Evolutionary conservation across 106 monocot genomes (phyloP), one percentile per base, ranked within the genome.

Genomic region (Acorus calamus): DNA sequence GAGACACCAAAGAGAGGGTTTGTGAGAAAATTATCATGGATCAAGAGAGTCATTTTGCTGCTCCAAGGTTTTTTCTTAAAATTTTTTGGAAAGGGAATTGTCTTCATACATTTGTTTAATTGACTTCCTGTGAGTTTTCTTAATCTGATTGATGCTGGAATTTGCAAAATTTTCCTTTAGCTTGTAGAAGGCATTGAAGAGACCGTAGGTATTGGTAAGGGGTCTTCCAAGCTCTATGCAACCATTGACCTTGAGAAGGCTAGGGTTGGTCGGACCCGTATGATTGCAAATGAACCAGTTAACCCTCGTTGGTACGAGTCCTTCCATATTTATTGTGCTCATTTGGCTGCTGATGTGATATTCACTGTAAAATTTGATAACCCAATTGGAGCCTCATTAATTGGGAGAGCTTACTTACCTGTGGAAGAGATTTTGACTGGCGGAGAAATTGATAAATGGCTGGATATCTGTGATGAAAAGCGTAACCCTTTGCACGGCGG

Each of bases 251-350:
- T 89, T 12, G 84, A 81, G 55, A 89, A 89, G 78, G 84, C 88
- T 46, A 69, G 88, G 59, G 81, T 89, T 52, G 88, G 81, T 45
- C 78, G 88, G n/a, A 89, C 88, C n/a, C 68, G 84, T 50, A 59
- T 76, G 59, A 50, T 81, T 44, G 46, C 52, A 4, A 53, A 84
- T 50, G 84, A 89, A 61, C 66, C 81, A 14, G 71, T 74, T 45
- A 84, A 76, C 12, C 88, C 81, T 1, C 78, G 65, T 44, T 89
- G 88, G 88, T 58, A 89, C 52, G 88, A 89, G 48, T 79, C 76
- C 46, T 89, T 89, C 67, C 88, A 89, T 61, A 77, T 89, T 46
- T 89, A 88, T 52, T 88, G 83, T 67, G 87, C 83, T 47, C 87
- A 88, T 62, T 44, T 66, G 60, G 73, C 81, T 57, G 57, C 80